These are phyloP conservation scores for Misopates orontium DNA, from an alignment of 257 asterid species.

Conservation along the genomic window DNA sequence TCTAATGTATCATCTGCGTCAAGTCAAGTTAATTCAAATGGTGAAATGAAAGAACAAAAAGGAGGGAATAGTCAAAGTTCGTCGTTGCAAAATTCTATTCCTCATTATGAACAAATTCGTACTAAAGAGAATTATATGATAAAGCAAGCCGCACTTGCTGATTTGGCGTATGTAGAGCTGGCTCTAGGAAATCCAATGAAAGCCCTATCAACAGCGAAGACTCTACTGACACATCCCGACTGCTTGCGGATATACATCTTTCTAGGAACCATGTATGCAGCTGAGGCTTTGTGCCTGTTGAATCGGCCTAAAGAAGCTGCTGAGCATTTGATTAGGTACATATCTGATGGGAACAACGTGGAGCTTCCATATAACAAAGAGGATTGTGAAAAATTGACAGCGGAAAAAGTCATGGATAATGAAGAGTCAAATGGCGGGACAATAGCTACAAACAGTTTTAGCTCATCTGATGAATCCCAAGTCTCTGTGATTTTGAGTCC, in stretches of 20 bases:
- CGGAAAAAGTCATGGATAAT: slow-evolving; percentile 49
- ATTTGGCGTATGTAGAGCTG: slow-evolving; percentile 72
- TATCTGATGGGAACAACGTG: slow-evolving; percentile 45
- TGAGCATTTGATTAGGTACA: slow-evolving; percentile 50
- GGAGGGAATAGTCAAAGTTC: slow-evolving; percentile 45
- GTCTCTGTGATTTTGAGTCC: slow-evolving; percentile 54
- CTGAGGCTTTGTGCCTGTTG: slow-evolving; percentile 78
- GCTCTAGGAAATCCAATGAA: slow-evolving; percentile 65
- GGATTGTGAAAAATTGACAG: slow-evolving; percentile 66
- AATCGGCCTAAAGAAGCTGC: slow-evolving; percentile 77
- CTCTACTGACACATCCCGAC: slow-evolving; percentile 56
- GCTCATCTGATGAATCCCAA: slow-evolving; percentile 39
- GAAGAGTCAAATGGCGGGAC: slow-evolving; percentile 56
- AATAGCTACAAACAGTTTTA: slow-evolving; percentile 22
- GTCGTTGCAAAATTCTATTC: slow-evolving; percentile 39
- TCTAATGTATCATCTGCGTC: slow-evolving; percentile 30
- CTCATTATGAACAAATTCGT: slow-evolving; percentile 46
- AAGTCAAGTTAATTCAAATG: slow-evolving; percentile 51
- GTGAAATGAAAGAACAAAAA: slow-evolving; percentile 73
- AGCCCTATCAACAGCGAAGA: slow-evolving; percentile 59
- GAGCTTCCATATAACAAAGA: slow-evolving; percentile 62
- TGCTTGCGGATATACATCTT: slow-evolving; percentile 59
- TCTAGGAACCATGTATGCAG: slow-evolving; percentile 64
- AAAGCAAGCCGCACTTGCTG: slow-evolving; percentile 69
- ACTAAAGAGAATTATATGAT: slow-evolving; percentile 63